Conservation (phyloP, 1,284 basidiomycete species). For the Cryptococcus neoformans region DNA sequence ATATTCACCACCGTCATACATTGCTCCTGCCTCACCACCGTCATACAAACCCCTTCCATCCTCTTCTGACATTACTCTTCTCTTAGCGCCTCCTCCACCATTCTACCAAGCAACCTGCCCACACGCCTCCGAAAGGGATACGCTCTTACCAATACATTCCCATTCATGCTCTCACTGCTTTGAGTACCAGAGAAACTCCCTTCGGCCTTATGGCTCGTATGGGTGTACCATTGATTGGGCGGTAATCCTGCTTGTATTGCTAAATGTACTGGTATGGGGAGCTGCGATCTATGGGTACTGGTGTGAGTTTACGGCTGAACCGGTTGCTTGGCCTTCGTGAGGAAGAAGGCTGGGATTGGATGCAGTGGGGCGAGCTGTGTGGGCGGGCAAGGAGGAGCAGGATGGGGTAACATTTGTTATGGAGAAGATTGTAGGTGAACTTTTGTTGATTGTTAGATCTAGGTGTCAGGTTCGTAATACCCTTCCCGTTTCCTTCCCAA, state of each 20-base stretch:
- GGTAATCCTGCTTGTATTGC: slow-evolving; percentile 3
- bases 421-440: slow-evolving; percentile 6
- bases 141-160: neutral
- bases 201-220: no score
- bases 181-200: neutral
- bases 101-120: slow-evolving; percentile 11
- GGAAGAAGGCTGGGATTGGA: neutral
- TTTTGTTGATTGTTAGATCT: slow-evolving; percentile 6
- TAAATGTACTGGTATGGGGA: slow-evolving; percentile 17
- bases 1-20: neutral
- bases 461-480: neutral
- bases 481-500: neutral
- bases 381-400: slow-evolving; percentile 1
- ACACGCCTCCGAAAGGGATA: neutral
- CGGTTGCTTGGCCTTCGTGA: neutral
- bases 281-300: slow-evolving; percentile 10
- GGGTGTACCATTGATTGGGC: slow-evolving; percentile 1
- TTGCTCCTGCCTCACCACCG: slow-evolving; percentile 9
- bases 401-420: slow-evolving; percentile 2
- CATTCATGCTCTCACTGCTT: slow-evolving; percentile 6
- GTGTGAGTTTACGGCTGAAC: slow-evolving; percentile 1
- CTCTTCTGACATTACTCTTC: slow-evolving; percentile 6
- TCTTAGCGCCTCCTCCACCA: slow-evolving; percentile 13
- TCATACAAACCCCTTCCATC: slow-evolving; percentile 12
- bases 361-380: neutral